Percentiles rank a stretch among this genome's conserved stretches.
phyloP scores from a whole-genome alignment of 2,329 filamentous ascomycete species.

The Aspergillus ustus region DNA sequence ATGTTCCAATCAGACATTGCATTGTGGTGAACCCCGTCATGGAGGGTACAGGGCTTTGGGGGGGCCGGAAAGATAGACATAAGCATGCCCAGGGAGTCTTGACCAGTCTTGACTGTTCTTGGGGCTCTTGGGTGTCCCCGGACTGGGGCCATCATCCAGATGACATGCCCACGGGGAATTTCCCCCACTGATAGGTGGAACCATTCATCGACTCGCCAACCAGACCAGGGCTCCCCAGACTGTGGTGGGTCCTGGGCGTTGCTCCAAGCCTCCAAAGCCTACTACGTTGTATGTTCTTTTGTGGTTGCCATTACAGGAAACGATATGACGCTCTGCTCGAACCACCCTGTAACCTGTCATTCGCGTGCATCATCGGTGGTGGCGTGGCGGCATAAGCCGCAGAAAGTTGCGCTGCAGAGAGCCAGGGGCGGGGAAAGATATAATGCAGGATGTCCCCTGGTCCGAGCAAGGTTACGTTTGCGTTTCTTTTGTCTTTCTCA shows the following conservation, averaged over 20 bases:
- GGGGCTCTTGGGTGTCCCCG: background rate
- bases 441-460: background rate
- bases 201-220: background rate
- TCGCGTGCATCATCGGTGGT: background rate
- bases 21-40: background rate
- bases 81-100: slow-evolving; percentile 4
- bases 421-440: background rate
- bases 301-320: background rate
- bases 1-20: background rate
- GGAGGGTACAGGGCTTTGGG: background rate
- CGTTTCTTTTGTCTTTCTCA: background rate
- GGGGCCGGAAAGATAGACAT: background rate
- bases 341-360: background rate
- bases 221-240: background rate
- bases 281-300: background rate
- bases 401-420: background rate
- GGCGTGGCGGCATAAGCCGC: background rate
- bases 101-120: slow-evolving; percentile 9
- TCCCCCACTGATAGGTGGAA: background rate
- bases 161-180: slow-evolving; percentile 3
- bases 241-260: background rate
- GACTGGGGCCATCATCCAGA: background rate
- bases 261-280: background rate
- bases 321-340: background rate
- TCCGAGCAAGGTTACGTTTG: background rate